Evolutionary conservation across 1,284 basidiomycete genomes (phyloP), one percentile per base, ranked within the genome.

Genomic region (Chondrostereum purpureum): DNA sequence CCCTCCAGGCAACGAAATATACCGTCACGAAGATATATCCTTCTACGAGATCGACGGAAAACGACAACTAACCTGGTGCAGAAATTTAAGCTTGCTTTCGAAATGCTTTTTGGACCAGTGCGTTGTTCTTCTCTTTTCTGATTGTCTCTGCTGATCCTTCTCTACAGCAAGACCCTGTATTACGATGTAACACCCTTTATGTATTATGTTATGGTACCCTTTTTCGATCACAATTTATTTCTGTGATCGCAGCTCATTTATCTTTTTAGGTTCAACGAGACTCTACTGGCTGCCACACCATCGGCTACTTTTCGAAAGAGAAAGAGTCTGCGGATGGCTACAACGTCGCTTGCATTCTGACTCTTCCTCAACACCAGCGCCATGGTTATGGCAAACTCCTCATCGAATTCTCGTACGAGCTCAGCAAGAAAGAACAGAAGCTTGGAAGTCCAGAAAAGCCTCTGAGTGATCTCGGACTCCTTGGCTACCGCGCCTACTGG

Each of bases 131-230:
- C 22, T 51, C 44, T 35, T 45, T 46, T 17, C 31, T 58, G 49
- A 47, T 50, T 41, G 41, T 19, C 48, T 55, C 53, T 27, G 43
- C 46, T 55, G 54, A 39, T 47, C 46, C 37, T 46, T 46, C 53
- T 63, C 66, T 39, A 33, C 58, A 90, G 87, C 70, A 99, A 99
- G 74, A 99, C 96, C 20, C 75, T 99, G 54, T 99, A 99, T 71
- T 99, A 98, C 70, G 96, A 99, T 68, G 96, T 99, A 55, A 98
- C 97, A 50, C 96, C 96, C 3, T 99, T 99, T 73, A 78, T 99
- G 74, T 99, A 94, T 75, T 99, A 99, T 74, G 87, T 95, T 64
- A 95, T 99, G 93, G 91, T 84, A 54, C 55, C 77, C 60, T 23
- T 34, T 50, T 49, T 43, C 36, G 48, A 36, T 38, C 46, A 39